Evolutionary conservation across 768 basidiomycete genomes (phyloP), one percentile per base, ranked within the genome.

Genomic region (Dacryopinax primogenitus): DNA sequence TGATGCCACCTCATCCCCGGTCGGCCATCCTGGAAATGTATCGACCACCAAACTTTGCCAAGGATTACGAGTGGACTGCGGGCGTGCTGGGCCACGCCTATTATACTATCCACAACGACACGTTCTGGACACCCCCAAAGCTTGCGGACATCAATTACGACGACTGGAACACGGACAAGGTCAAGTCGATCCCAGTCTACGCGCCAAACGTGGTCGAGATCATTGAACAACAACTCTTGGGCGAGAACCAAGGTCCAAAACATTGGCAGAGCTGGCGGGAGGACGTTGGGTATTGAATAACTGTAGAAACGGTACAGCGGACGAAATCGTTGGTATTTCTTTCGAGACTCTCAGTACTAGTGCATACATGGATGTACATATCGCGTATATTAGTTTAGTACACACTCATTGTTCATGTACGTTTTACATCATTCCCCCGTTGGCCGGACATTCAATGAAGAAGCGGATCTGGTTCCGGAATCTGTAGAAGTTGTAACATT

Each of bases 1-100:
- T 87, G 78, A 91, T 92, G 89, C 83, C 86, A 23, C 81, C 82
- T 0, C 87, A 85, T 1, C 83, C 82, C 0, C 74, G 84, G 16
- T 85, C 88, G 4, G 84, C 88, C 6, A 88, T 93, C 21, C 87
- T 93, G 68, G 90, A 93, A 74, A 83, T 93, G 16, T 90, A 92
- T 76, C 87, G 80, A 70, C 90, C 89, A 0, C 78, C 74, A 1
- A 90, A 89, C 0, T 92, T 90, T 72, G 86, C 90, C 28, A 86
- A 87, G 70, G 91, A 92, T 71, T 92, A 92, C 72, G 84, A 90
- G 70, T 93, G 89, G 85, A 92, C 90, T 0, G 73, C 86, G 2
- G 75, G 82, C 34, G 84, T 88, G 0, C 74, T 92, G 16, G 88
- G 88, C 2, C 85, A 89, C 79, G 77, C 74, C 18, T 84, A 92